Base-by-base conservation (phyloP, 345 rosid genomes). In the Pelargonium nanum region DNA sequence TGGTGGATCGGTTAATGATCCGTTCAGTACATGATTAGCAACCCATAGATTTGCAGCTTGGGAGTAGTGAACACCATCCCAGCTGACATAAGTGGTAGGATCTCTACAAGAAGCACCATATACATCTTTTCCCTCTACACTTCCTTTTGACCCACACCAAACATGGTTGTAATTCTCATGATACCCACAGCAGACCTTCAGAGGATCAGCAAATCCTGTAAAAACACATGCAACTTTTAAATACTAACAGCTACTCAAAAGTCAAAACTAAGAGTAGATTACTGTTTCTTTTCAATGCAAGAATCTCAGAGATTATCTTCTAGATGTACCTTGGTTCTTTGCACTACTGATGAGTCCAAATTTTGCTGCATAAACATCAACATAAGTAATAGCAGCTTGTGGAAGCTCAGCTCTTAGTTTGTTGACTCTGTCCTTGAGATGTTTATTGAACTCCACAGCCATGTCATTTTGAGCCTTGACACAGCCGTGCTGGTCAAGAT, bases 331-430 rank as follows among this genome's bases (percentile, higher is more conserved):
- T 74, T 71, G 73, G 23, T 20, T 74, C 65, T 76, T 82, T 13
- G 91, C 83, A 55, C 72, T 75, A 80, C 79, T 78, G 55, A 92
- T 87, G 70, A 92, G 80, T 70, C 72, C 86, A 26, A 77, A 83
- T 53, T 92, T 89, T 0, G 95, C 91, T 63, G 89, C 53, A 61
- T 80, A 85, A 26, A 87, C 83, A 73, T 92, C 96, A 32, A 89
- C 91, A n/a, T 80, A 80, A 8, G 92, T 85, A 50, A 92, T 74
- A 16, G 82, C 93, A 44, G 93, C 91, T 60, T 73, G 63, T 0
- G 81, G 83, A 25, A 89, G 87, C 75, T 86, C 83, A 62, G 58
- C 60, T 61, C 91, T 73, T 26, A 85, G 71, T 52, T 69, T 83
- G 64, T 68, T 57, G 5, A 88, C 67, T 71, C 80, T 78, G 6